Conservation (phyloP, 129 eudicot genomes). For the Centella asiatica region DNA sequence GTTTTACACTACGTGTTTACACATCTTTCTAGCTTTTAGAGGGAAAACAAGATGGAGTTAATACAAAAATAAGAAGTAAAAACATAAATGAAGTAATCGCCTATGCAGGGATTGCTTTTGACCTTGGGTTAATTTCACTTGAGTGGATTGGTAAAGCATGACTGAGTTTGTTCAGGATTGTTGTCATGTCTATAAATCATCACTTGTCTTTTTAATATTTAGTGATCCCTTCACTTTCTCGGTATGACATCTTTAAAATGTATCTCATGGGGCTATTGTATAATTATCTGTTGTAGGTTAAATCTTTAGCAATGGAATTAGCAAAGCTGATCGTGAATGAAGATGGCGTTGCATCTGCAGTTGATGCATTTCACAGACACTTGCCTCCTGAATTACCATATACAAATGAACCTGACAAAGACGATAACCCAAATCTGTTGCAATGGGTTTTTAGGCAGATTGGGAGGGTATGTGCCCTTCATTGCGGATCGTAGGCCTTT, state of each 20-base stretch:
- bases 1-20: no score
- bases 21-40: not conserved
- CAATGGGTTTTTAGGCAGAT: conserved; percentile 70
- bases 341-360: conserved; percentile 96
- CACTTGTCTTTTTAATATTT: not conserved
- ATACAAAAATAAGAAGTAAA: no score
- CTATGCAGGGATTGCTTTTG: not conserved
- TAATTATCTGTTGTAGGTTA: conserved; percentile 41
- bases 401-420: conserved; percentile 27
- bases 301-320: conserved; percentile 63
- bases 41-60: not conserved
- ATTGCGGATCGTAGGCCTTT: conserved; percentile 46
- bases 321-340: conserved; percentile 65
- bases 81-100: no score
- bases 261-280: not conserved
- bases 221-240: not conserved
- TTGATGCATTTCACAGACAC: conserved; percentile 83
- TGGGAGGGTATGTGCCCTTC: conserved; percentile 49
- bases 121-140: not conserved
- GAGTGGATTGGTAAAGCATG: no score
- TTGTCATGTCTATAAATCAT: not conserved
- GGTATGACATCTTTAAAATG: not conserved
- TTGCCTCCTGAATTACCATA: conserved; percentile 65
- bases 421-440: conserved; percentile 41
- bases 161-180: not conserved